These are phyloP conservation scores for Didymellaceae sp. DNA, from an alignment of 2,329 filamentous ascomycete genomes.

Conservation along the genomic window DNA sequence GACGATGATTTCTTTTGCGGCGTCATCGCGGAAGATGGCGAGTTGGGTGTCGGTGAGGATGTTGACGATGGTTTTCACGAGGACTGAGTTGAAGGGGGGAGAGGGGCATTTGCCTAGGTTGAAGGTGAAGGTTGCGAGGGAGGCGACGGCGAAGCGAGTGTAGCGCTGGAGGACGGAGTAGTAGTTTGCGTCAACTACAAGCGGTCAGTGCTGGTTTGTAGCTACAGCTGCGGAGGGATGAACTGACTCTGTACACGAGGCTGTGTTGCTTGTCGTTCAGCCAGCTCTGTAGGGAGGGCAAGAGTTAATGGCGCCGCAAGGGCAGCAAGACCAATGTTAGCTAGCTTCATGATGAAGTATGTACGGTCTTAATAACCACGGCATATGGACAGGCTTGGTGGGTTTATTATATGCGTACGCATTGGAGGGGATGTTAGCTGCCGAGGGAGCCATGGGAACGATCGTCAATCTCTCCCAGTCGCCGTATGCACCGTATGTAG, in stretches of 20 bases:
- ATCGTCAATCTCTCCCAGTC: no score
- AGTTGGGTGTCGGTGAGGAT: conserved; percentile 19
- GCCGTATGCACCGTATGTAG: no score
- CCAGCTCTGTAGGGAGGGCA: conserved; percentile 12
- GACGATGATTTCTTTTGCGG: conserved; percentile 18
- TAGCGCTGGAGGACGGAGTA: conserved; percentile 22
- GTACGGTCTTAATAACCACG: neutral
- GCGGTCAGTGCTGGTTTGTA: neutral
- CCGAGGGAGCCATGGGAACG: no score
- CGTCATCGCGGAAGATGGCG: conserved; percentile 21
- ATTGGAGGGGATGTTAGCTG: no score
- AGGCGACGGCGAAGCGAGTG: conserved; percentile 23
- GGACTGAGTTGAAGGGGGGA: conserved; percentile 20
- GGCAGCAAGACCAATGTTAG: conserved; percentile 15
- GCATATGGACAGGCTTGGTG: neutral
- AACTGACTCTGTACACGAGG: conserved; percentile 8
- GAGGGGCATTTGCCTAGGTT: conserved; percentile 18
- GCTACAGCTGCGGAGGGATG: neutral
- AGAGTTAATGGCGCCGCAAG: conserved; percentile 12
- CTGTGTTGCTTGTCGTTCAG: conserved; percentile 4
- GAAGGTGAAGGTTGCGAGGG: conserved; percentile 23
- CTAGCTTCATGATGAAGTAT: conserved; percentile 15
- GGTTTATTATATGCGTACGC: conserved; percentile 8
- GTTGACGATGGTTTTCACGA: conserved; percentile 15
- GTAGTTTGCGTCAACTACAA: conserved; percentile 14